These are phyloP conservation scores for Wickerhamiella cacticola DNA, from an alignment of 805 yeast species.

Conservation along the genomic window DNA sequence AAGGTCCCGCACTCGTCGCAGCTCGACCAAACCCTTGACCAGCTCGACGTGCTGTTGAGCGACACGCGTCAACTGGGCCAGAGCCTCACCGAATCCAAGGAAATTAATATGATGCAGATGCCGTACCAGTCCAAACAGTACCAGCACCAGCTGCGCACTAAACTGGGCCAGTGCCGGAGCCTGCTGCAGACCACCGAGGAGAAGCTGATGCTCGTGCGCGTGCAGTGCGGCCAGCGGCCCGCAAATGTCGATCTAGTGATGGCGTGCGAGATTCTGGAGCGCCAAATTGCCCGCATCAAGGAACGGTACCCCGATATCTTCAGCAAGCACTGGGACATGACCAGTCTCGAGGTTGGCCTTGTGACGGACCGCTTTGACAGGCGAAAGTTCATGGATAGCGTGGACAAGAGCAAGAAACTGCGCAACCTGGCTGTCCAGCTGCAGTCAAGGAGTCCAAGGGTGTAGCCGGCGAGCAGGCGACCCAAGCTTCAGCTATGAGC, in stretches of 20 bases:
- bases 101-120: conserved; percentile 5
- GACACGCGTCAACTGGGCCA: conserved; percentile 4
- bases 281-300: conserved; percentile 1
- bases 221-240: conserved; percentile 6
- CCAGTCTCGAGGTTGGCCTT: background rate
- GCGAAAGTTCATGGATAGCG: background rate
- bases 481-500: no score
- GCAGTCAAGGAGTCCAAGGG: no score
- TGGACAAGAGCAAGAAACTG: background rate
- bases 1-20: background rate
- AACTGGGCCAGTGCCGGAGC: background rate
- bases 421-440: background rate
- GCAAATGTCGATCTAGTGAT: conserved; percentile 7
- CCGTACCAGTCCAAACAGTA: conserved; percentile 12
- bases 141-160: conserved; percentile 9
- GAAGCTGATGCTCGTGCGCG: conserved; percentile 5
- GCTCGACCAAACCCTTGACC: background rate
- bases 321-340: background rate
- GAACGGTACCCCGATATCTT: conserved; percentile 8
- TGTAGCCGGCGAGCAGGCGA: no score
- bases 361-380: conserved; percentile 3
- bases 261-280: conserved; percentile 8
- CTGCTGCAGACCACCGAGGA: conserved; percentile 8
- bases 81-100: background rate
- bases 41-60: background rate